A percentile compares a stretch with the other conserved stretches of the same genome.
phyloP scores from a whole-genome alignment of 352 stramenopile genomes.

The Salisapilia sapeloensis region DNA sequence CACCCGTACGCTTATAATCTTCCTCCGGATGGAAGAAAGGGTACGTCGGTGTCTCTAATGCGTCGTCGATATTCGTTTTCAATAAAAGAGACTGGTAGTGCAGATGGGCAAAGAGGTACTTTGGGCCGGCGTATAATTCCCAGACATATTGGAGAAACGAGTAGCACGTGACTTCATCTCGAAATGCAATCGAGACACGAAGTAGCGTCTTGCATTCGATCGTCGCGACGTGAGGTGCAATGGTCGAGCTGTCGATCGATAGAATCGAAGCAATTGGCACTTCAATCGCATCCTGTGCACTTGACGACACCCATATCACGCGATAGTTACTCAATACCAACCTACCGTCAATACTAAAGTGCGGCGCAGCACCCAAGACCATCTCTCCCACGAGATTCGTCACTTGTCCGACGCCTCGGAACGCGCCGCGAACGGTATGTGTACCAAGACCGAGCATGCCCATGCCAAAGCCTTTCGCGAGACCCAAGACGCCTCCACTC shows the following conservation, averaged over 20 bases:
- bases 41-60: slow-evolving; percentile 21
- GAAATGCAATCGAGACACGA: slow-evolving; percentile 69
- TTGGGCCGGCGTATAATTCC: slow-evolving; percentile 38
- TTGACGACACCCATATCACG: slow-evolving; percentile 72
- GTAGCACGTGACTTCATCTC: slow-evolving; percentile 57
- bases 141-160: slow-evolving; percentile 58
- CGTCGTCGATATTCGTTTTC: slow-evolving; percentile 10
- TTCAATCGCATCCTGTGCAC: slow-evolving; percentile 61
- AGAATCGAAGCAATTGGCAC: slow-evolving; percentile 67
- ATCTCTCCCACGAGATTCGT: slow-evolving; percentile 79
- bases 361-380: slow-evolving; percentile 61
- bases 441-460: slow-evolving; percentile 71
- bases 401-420: slow-evolving; percentile 71
- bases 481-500: slow-evolving; percentile 71
- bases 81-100: slow-evolving; percentile 56
- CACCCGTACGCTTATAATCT: slow-evolving; percentile 61
- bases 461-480: slow-evolving; percentile 77
- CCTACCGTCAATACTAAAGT: slow-evolving; percentile 78
- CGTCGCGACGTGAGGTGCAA: slow-evolving; percentile 64
- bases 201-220: slow-evolving; percentile 75
- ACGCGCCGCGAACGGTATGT: slow-evolving; percentile 74
- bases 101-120: slow-evolving; percentile 62
- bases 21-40: slow-evolving; percentile 56
- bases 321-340: slow-evolving; percentile 75
- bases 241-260: slow-evolving; percentile 63